These are phyloP conservation scores for Mycena pura DNA, from an alignment of 768 basidiomycete species.

Conservation along the genomic window DNA sequence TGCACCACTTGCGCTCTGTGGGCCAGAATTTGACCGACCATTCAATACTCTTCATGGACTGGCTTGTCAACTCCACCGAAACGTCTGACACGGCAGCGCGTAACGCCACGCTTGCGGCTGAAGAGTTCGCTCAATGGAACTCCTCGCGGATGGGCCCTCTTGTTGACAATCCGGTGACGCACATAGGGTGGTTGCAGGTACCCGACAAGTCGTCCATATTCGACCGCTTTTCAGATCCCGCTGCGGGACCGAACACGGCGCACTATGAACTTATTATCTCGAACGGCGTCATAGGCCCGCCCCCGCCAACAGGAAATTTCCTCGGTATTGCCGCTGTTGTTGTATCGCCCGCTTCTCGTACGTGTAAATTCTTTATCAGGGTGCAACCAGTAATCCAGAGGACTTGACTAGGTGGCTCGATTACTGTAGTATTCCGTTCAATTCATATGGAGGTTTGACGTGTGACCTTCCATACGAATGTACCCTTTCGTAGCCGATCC, in stretches of 20 bases:
- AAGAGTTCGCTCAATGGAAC: conserved; percentile 26
- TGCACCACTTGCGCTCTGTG: conserved; percentile 29
- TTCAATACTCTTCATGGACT: conserved; percentile 15
- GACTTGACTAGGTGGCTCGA: conserved; percentile 41
- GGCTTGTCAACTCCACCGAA: conserved; percentile 18
- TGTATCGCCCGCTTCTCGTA: conserved; percentile 35
- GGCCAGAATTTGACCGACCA: conserved; percentile 32
- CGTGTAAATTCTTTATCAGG: conserved; percentile 39
- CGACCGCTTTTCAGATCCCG: conserved; percentile 33
- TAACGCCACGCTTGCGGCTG: conserved; percentile 15
- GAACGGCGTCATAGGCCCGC: conserved; percentile 23
- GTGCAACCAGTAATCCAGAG: conserved; percentile 51
- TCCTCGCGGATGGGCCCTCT: conserved; percentile 32
- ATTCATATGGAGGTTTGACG: no score
- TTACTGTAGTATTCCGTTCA: no score
- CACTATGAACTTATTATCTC: conserved; percentile 37
- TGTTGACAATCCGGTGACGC: conserved; percentile 26
- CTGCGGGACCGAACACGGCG: conserved; percentile 34
- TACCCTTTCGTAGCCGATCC: no score
- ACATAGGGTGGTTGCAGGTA: conserved; percentile 36
- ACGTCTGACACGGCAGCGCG: conserved; percentile 22
- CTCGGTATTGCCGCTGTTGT: conserved; percentile 27
- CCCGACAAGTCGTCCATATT: conserved; percentile 24
- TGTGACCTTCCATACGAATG: no score
- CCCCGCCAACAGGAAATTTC: conserved; percentile 27